Conservation (phyloP, 768 basidiomycete genomes). For the Boletus reticuloceps region DNA sequence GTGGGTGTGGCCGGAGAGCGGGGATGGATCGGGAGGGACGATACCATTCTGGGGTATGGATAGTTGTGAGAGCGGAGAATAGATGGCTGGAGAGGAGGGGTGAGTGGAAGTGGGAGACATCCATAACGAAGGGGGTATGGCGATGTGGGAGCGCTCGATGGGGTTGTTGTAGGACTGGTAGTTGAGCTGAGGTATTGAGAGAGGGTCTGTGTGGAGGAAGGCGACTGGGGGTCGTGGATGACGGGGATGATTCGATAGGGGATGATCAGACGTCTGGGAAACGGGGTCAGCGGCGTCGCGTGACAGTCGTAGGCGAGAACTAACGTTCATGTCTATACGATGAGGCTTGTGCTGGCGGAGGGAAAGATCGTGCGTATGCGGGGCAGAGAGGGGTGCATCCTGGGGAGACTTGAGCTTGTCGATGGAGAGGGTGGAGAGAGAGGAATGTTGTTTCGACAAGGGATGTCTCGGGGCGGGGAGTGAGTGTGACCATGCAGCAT, state of each 20-base stretch:
- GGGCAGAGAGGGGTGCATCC: constrained; percentile 14
- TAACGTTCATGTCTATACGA: constrained; percentile 14
- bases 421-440: constrained; percentile 8
- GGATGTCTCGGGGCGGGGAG: constrained; percentile 26
- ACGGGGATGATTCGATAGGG: constrained; percentile 13
- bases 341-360: constrained; percentile 16
- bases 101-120: constrained; percentile 69
- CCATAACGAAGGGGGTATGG: constrained; percentile 77
- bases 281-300: constrained; percentile 2
- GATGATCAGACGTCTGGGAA: constrained; percentile 19
- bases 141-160: constrained; percentile 50
- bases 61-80: constrained; percentile 39
- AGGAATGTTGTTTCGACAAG: constrained; percentile 31
- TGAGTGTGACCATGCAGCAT: constrained; percentile 26
- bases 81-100: constrained; percentile 41
- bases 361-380: constrained; percentile 8
- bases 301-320: neutral
- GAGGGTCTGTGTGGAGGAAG: constrained; percentile 17
- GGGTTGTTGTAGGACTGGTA: constrained; percentile 29
- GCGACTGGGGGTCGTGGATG: constrained; percentile 7
- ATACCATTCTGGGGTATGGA: constrained; percentile 35
- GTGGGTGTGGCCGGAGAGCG: constrained; percentile 35
- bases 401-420: constrained; percentile 25
- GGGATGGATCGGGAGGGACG: constrained; percentile 30
- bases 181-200: constrained; percentile 17